Conservation (phyloP, 2,329 filamentous ascomycete species). For the Colletotrichum tropicale region DNA sequence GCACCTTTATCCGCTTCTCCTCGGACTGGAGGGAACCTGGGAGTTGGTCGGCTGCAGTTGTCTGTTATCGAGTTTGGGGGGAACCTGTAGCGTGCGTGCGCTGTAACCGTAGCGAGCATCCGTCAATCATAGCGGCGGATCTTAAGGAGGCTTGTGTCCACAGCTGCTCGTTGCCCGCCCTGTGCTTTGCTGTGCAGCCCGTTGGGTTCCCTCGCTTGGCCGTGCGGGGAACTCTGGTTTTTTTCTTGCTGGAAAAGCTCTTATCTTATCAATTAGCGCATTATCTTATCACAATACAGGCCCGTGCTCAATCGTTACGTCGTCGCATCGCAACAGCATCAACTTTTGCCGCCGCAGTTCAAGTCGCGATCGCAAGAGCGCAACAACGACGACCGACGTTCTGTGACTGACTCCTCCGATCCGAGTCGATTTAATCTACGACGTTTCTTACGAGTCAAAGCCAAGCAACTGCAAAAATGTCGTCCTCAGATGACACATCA, state of each 20-base stretch:
- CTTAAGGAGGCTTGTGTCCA: background rate
- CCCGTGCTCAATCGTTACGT: background rate
- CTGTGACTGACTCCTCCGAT: background rate
- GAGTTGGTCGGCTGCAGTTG: background rate
- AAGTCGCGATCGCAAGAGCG: background rate
- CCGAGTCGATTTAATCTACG: background rate
- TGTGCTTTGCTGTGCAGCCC: background rate
- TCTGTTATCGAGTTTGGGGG: background rate
- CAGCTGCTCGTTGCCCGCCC: background rate
- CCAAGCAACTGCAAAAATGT: background rate
- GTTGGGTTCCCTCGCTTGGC: background rate
- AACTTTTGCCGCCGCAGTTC: background rate
- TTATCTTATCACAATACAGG: background rate
- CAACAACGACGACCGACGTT: background rate
- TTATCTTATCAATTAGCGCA: background rate
- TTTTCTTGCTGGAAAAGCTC: background rate
- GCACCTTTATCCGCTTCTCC: background rate
- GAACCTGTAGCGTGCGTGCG: background rate
- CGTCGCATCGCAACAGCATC: background rate
- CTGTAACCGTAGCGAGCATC: background rate
- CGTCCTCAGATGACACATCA: background rate
- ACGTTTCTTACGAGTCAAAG: background rate
- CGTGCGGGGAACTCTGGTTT: background rate
- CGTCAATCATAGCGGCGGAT: constrained; percentile 12
- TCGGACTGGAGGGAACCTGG: background rate